Percentiles rank a stretch among this genome's conserved stretches.
These are phyloP conservation scores for Diddensiella caesifluorescens DNA, from an alignment of 805 yeast species.

Conservation along the genomic window DNA sequence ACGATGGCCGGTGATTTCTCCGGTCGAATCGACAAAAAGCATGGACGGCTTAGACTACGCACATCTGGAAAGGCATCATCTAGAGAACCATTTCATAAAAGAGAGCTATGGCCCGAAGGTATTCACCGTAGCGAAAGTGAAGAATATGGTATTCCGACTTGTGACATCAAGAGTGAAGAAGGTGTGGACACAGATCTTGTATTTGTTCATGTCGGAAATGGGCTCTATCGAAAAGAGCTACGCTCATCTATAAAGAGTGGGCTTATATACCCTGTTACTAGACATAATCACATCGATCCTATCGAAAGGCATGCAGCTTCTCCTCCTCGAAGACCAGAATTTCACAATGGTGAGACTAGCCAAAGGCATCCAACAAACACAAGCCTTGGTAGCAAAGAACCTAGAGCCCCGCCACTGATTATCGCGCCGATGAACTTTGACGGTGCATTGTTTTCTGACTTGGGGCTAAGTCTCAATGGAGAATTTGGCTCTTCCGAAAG, in stretches of 20 bases:
- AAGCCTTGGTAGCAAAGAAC: neutral
- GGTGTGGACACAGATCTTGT: conserved; percentile 21
- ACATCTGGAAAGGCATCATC: neutral
- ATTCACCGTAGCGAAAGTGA: too few relatives aligned
- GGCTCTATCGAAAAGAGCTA: conserved; percentile 28
- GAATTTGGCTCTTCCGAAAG: too few relatives aligned
- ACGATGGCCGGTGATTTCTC: conserved; percentile 3
- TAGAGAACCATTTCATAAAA: neutral
- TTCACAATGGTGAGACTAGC: too few relatives aligned
- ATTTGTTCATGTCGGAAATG: conserved; percentile 33
- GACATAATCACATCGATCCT: too few relatives aligned
- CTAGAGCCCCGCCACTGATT: conserved; percentile 22
- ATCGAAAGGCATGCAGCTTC: too few relatives aligned
- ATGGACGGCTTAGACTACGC: conserved; percentile 11
- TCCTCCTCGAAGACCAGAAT: too few relatives aligned
- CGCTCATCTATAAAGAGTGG: too few relatives aligned
- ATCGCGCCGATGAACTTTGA: conserved; percentile 34
- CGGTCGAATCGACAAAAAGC: conserved; percentile 8
- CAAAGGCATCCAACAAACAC: too few relatives aligned
- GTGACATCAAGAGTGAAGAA: conserved; percentile 10
- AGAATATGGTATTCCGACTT: neutral
- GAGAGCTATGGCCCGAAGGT: neutral
- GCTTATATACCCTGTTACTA: too few relatives aligned
- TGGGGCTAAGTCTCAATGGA: conserved; percentile 4
- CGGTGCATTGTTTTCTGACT: conserved; percentile 18